Conservation (phyloP, 2,329 filamentous ascomycete genomes). For the Orbilia quercus region DNA sequence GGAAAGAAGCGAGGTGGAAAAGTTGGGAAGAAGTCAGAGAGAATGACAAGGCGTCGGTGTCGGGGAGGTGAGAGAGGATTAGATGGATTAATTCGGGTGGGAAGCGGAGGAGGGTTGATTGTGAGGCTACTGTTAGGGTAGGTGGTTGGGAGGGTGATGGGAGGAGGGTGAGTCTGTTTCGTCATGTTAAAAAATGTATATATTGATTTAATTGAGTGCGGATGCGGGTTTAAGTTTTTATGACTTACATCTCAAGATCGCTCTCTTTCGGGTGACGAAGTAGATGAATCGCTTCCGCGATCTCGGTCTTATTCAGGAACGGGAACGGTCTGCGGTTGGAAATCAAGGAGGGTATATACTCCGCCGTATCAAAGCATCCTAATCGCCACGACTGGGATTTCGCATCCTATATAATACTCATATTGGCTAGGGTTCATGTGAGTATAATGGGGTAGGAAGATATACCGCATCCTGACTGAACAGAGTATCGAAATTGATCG, state of each 20-base stretch:
- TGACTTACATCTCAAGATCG: constrained; percentile 12
- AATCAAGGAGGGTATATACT: constrained; percentile 14
- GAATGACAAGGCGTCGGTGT: constrained; percentile 28
- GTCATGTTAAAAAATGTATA: no score
- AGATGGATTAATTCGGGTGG: constrained; percentile 17
- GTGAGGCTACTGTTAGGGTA: not conserved
- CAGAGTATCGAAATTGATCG: constrained; percentile 4
- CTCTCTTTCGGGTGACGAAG: constrained; percentile 17
- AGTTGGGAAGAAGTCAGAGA: constrained; percentile 14
- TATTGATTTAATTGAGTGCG: no score
- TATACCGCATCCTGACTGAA: constrained; percentile 8
- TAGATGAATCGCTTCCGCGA: constrained; percentile 23
- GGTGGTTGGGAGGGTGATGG: constrained; percentile 2
- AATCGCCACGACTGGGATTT: constrained; percentile 24
- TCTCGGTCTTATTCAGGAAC: constrained; percentile 17
- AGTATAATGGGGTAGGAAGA: no score
- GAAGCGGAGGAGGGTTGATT: constrained; percentile 5
- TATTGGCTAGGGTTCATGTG: not conserved
- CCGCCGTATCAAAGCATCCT: constrained; percentile 30
- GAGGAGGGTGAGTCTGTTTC: not conserved
- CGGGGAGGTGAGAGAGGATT: constrained; percentile 22
- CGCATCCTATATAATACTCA: constrained; percentile 6
- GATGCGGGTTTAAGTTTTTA: not conserved
- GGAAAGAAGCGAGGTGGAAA: constrained; percentile 8
- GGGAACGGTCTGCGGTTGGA: constrained; percentile 9